Base-by-base conservation (phyloP, 2,329 filamentous ascomycete species). In the Cadophora gregata region DNA sequence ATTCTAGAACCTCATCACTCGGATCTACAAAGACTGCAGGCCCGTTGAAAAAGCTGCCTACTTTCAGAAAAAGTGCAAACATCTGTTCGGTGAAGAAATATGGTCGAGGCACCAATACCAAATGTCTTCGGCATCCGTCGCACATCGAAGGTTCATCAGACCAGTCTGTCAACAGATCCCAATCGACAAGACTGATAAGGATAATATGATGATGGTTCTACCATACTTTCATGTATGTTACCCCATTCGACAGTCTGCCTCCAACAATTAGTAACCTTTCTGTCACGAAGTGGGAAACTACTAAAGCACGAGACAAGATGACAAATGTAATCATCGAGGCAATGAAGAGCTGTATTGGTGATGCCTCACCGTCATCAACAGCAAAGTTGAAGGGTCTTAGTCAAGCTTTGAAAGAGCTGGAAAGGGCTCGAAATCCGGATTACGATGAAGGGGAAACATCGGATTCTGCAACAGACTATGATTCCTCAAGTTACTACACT, bases 51-150 rank as follows among this genome's bases (percentile, higher is more conserved):
- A 45, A n/a, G 33, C 55, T 25, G 36, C 33, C n/a, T 59, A 59
- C 36, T 59, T 42, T 10, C 55, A 45, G 36, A 59, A 59, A 45
- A 59, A 59, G 36, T 59, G 55, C 21, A 59, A 45, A 19, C 55
- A 59, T 29, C 21, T 59, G 2, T 59, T 59, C 16, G 55, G 55
- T 14, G 55, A 59, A 45, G 55, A 59, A 29, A 19, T 59, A 4
- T 59, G 55, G 55, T 42, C 55, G 12, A 59, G 55, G 21, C 55
- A 59, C 31, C 55, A 59, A 27, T 59, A 59, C 24, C 55, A 59
- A 33, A 25, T 59, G 55, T 59, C 55, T 19, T n/a, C 55, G 1
- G 36, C 36, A 16, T 45, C 55, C 8, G 55, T 59, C 36, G 55
- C 55, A 25, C 55, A 59, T 45, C 33, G 55, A 25, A 59, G 55